These are phyloP conservation scores for Corylus heterophylla DNA, from an alignment of 306 rosid genomes.

Conservation along the genomic window DNA sequence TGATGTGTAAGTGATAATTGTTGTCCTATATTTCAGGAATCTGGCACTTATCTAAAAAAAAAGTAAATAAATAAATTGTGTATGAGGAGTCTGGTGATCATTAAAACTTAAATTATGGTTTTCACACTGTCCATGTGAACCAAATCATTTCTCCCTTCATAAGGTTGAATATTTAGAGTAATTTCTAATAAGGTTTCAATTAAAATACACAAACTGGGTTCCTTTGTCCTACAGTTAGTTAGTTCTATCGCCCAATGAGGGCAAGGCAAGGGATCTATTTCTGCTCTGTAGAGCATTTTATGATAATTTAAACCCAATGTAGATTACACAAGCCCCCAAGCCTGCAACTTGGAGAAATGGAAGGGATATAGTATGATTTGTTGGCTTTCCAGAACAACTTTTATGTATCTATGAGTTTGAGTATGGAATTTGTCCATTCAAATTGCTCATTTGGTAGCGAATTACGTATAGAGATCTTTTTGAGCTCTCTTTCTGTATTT, in stretches of 20 bases:
- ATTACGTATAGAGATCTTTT: too few relatives aligned
- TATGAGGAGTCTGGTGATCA: not conserved
- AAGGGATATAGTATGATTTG: not conserved
- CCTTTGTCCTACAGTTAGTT: too few relatives aligned
- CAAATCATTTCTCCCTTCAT: not conserved
- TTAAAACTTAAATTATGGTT: not conserved
- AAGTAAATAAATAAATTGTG: not conserved
- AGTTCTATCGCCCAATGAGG: too few relatives aligned
- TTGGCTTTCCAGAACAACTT: not conserved
- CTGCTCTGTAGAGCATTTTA: too few relatives aligned
- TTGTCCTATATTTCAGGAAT: not conserved
- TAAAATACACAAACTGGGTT: not conserved
- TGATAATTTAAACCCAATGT: too few relatives aligned
- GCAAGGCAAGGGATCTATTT: too few relatives aligned
- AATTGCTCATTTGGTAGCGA: too few relatives aligned
- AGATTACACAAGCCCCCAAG: too few relatives aligned
- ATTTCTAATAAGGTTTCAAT: not conserved
- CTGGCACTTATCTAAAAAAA: not conserved
- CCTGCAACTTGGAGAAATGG: not conserved
- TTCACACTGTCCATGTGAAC: not conserved
- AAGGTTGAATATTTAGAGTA: not conserved
- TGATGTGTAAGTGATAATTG: not conserved
- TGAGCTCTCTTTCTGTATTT: too few relatives aligned
- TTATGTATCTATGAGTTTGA: too few relatives aligned
- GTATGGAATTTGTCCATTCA: too few relatives aligned